Evolutionary conservation across 2,329 filamentous ascomycete genomes (phyloP), one percentile per base, ranked within the genome.

Genomic region (Nothophaeocryptopus gaeumannii): DNA sequence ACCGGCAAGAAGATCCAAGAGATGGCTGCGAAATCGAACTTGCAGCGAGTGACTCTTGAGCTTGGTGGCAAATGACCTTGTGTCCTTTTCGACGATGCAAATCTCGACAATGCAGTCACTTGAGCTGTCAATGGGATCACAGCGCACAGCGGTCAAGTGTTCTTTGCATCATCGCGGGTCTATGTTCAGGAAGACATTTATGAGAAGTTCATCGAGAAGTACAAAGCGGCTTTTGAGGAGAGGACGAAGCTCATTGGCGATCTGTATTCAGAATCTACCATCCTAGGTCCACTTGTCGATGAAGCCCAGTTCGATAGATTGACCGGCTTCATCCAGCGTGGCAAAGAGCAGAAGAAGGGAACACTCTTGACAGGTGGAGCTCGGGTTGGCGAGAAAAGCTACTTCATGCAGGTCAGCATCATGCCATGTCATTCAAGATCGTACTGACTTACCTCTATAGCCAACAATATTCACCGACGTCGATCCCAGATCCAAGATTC

Each of bases 1-100:
- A 83, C 79, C 0, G 82, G 82, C 5, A 84, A 83, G 70, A 76
- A 75, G 63, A 77, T 85, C 40, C 53, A 63, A 34, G 43, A 58
- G 30, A 77, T 82, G 73, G 74, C 74, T 46, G 75, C 73, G 11
- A 71, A 77, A 20, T 74, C 75, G 62, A 81, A 79, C 0, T 66
- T 85, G 16, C 84, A 84, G 72, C 71, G 80, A 31, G 73, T 82
- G 13, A 82, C 78, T 1, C 72, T 85, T 7, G 43, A 51, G 20
- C 38, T 51, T n/a, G 43, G 49, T 11, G 50, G 50, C 26, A 81
- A 81, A 55, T 78, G 75, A 0, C 78, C 50, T 74, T 78, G 2
- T 74, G 80, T 58, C 74, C 77, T 8, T 81, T 65, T 66, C 44
- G 53, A 59, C n/a, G 63, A 65, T 43, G 62, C 61, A 12, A 61